Evolutionary conservation across 192 early-diverging fungal genomes (phyloP).

Genomic region (Pecoramyces ruminantium): DNA sequence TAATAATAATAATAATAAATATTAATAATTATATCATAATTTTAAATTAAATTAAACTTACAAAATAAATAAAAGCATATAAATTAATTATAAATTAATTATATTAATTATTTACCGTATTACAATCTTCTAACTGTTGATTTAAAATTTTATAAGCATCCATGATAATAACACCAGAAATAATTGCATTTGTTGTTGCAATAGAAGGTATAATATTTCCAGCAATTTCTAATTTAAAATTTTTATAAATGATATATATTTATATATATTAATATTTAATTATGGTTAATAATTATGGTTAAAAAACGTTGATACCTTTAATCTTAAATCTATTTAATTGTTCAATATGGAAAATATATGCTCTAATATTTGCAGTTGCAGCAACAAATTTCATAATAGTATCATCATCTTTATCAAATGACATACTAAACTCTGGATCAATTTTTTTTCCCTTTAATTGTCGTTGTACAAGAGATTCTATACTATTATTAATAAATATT

Average conservation of each 20-base stretch:
- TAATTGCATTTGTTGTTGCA: constrained; percentile 92
- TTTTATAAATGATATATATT: constrained; percentile 8
- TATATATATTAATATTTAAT: background rate
- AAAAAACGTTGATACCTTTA: too few species aligned
- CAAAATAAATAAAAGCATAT: too few species aligned
- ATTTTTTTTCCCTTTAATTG: constrained; percentile 16
- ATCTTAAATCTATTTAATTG: constrained; percentile 64
- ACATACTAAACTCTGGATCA: constrained; percentile 30
- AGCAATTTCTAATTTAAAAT: constrained; percentile 66
- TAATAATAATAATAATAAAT: too few species aligned
- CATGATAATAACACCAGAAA: constrained; percentile 85
- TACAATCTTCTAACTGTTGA: constrained; percentile 16
- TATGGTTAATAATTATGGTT: too few species aligned
- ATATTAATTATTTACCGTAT: constrained; percentile 17
- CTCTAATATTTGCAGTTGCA: constrained; percentile 74
- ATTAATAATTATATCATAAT: too few species aligned
- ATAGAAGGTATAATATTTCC: constrained; percentile 98
- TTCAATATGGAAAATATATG: constrained; percentile 63
- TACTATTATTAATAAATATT: too few species aligned
- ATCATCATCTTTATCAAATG: constrained; percentile 94
- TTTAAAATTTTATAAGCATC: constrained; percentile 60
- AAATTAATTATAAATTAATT: background rate
- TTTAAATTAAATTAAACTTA: too few species aligned
- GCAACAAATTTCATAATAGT: constrained; percentile 87
- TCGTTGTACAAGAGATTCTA: constrained; percentile 25